phyloP scores from a whole-genome alignment of 2,329 filamentous ascomycete genomes.

The Fusarium falciforme region DNA sequence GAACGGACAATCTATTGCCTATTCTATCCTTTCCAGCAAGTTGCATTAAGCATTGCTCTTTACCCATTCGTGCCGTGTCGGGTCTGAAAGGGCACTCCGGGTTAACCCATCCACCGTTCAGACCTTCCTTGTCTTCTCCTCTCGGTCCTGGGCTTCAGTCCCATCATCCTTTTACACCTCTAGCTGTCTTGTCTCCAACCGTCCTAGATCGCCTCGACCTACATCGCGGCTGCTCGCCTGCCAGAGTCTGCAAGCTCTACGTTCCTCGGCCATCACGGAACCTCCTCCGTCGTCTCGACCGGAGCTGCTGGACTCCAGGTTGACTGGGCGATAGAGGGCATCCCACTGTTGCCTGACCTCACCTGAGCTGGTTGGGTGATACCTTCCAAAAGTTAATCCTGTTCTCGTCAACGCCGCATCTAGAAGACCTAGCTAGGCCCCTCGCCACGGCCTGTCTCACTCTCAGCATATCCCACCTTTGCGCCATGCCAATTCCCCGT shows the following conservation, averaged over 20 bases:
- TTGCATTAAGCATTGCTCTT: conserved; percentile 22
- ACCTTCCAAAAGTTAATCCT: conserved; percentile 33
- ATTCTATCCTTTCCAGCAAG: conserved; percentile 20
- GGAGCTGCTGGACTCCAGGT: conserved; percentile 1
- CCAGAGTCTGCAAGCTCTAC: background rate
- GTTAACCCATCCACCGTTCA: conserved; percentile 4
- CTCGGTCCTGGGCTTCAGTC: conserved; percentile 8
- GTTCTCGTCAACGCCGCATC: conserved; percentile 34
- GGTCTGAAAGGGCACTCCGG: background rate
- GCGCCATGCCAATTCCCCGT: conserved; percentile 39
- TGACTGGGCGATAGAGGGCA: background rate
- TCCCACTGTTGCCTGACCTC: conserved; percentile 21
- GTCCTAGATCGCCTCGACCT: conserved; percentile 2
- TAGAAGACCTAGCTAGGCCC: conserved; percentile 33
- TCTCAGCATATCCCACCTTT: conserved; percentile 28
- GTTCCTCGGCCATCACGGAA: background rate
- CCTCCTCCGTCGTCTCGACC: background rate
- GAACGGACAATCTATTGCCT: conserved; percentile 35
- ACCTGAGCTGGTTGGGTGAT: conserved; percentile 21
- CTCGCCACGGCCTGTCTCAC: conserved; percentile 30
- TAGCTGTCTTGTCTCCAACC: background rate
- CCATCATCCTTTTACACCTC: conserved; percentile 1
- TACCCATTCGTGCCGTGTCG: conserved; percentile 1
- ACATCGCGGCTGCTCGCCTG: background rate
- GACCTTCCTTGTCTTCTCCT: background rate